These are phyloP conservation scores for Erysiphe pulchra DNA, from an alignment of 2,329 filamentous ascomycete species.

Conservation along the genomic window DNA sequence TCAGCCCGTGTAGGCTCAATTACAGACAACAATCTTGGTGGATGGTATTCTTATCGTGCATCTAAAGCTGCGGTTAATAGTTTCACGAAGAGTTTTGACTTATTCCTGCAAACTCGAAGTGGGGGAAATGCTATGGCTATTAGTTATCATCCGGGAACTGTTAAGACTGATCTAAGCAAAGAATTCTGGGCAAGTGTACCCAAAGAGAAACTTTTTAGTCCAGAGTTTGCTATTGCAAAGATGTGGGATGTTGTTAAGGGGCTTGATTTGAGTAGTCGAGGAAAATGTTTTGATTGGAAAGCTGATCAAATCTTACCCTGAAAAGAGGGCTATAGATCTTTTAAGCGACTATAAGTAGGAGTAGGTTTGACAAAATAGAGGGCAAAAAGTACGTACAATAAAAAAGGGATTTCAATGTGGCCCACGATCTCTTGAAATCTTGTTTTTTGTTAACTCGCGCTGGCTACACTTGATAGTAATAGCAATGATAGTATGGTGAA, in stretches of 20 bases:
- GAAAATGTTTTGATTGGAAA: constrained; percentile 44
- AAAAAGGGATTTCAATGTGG: too few relatives aligned
- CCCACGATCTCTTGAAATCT: too few relatives aligned
- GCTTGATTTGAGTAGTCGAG: constrained; percentile 24
- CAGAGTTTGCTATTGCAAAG: constrained; percentile 37
- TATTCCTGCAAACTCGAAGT: constrained; percentile 29
- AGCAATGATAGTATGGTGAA: too few relatives aligned
- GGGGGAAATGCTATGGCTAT: constrained; percentile 40
- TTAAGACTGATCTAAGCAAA: constrained; percentile 45
- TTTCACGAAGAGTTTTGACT: constrained; percentile 44
- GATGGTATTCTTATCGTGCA: constrained; percentile 62
- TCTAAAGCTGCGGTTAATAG: constrained; percentile 53
- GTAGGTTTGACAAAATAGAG: too few relatives aligned
- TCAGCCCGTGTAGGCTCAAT: constrained; percentile 55
- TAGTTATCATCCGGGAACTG: constrained; percentile 56
- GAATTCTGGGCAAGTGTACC: constrained; percentile 44
- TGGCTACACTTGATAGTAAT: too few relatives aligned
- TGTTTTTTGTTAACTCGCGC: too few relatives aligned
- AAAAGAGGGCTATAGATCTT: neutral
- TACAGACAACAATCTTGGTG: constrained; percentile 44
- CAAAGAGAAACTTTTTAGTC: constrained; percentile 35
- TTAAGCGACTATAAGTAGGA: too few relatives aligned
- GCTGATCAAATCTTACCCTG: constrained; percentile 27
- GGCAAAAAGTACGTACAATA: too few relatives aligned
- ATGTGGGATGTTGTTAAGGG: constrained; percentile 31